Base-by-base conservation (phyloP, 73 alveolate species). In the Effrenium voratum region DNA sequence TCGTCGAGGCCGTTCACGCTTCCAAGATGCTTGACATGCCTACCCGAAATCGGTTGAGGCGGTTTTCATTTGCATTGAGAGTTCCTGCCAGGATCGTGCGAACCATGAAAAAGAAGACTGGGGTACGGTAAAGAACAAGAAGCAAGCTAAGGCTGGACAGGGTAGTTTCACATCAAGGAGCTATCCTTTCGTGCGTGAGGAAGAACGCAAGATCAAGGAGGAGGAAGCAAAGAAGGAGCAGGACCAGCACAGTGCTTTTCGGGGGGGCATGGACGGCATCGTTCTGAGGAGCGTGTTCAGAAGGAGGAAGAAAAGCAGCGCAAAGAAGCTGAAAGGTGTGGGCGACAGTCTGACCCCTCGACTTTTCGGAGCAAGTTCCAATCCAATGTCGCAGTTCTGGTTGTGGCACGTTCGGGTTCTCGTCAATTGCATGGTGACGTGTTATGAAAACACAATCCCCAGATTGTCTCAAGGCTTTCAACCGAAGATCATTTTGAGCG, bases 141-240 rank as follows among this genome's bases (percentile, higher is more conserved):
- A 87, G 95, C 95, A 87, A 63, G 84, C 95, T n/a, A 87, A 87
- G 95, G 95, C 84, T 36, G 52, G 86, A 75, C 38, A 5, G 0
- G 30, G 0, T n/a, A 30, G 41, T 66, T 5, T 30, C 8, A n/a
- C 30, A 34, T 15, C 30, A 45, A 15, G 83, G 36, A 16, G 6
- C 15, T 13, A 38, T 77, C 32, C 55, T n/a, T 16, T 19, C 59
- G 40, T 82, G 19, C 43, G 47, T 3, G 46, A 87, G 95, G 95
- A 87, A 44, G 95, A 87, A 40, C 46, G 70, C 19, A 87, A 87
- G 83, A 66, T 87, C 2, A 87, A 87, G 84, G 95, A 87, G n/a
- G 95, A 87, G 63, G 95, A 85, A 60, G 93, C 60, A 70, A 87
- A 87, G 70, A 87, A 87, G 60, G 95, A 87, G 95, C 95, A 87